Evolutionary conservation across 192 early-diverging fungal genomes (phyloP), one percentile per base, ranked within the genome.

Genomic region (Entomortierella parvispora): DNA sequence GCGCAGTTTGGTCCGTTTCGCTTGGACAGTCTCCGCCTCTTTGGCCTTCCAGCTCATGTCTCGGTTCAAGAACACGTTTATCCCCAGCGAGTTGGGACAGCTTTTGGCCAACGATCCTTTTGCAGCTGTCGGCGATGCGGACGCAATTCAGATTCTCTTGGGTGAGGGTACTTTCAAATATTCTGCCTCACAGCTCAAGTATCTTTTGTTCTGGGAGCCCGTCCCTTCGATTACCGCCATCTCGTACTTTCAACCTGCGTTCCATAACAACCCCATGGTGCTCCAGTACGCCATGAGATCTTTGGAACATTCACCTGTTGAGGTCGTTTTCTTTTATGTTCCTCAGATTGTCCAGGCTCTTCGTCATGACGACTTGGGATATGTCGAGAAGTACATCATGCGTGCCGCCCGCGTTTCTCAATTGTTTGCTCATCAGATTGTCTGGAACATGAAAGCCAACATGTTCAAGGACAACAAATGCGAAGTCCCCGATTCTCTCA

Each of bases 371-470:
- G 79, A 82, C 9, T 76, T 89, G 44, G 97, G 98, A 22, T 99
- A 99, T 78, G 89, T 97, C 15, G 96, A 97, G 80, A 86, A 90
- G 29, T 98, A 93, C 59, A 98, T 99, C 43, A 82, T 99, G 68
- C 90, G 93, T 31, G 93, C 98, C 5, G 98, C 93, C 3, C 90
- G 91, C 66, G 91, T 93, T 12, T 97, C 96, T 26, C 97, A 98
- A 79, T 85, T 94, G 20, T 99, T 99, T 88, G 95, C 98, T n/a
- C 98, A 99, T 81, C 98, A 99, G 83, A 98, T 99, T 44, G 96
- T 99, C 49, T 99, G 98, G 98, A 99, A 99, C 79, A 99, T 99
- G 98, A 93, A 98, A 26, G 98, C 98, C 25, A 99, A 99, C 84
- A 96, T 82, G 76, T 82, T 58, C 69, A 74, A 70, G 49, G 81